Evolutionary conservation across 768 basidiomycete species (phyloP), one percentile per base, ranked within the genome.

Genomic region (Leccinum broughii): DNA sequence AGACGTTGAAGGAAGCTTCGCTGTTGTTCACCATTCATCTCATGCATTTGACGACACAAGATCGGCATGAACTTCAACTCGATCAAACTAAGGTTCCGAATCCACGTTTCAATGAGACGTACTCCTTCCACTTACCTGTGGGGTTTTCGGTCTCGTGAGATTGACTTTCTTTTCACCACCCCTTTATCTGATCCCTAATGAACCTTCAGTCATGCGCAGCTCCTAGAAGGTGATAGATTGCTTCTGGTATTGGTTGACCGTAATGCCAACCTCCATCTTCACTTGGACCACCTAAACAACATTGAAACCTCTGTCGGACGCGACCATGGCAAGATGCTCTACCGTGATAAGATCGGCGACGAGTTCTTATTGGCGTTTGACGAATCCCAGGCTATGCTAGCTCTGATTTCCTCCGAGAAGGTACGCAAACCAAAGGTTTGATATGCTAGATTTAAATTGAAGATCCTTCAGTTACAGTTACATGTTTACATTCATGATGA

Each of bases 401-500:
- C 26, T 26, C 26, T 26, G 26, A 26, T 26, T 26, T 26, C 26
- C 26, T 26, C 26, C 26, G 26, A 26, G 26, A 26, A 26, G 75
- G 83, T 83, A 51, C 9, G 60, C 3, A 34, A 6, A 32, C 6
- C 3, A 4, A 15, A 14, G 9, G 28, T 50, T 9, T 26, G 3
- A 10, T 32, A 26, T 6, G 13, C 49, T 22, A 7, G 8, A 22
- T 32, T 37, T 22, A 34, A 24, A 34, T 39, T 62, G 46, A 70
- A 17, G 9, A 5, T 6, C 22, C 15, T 28, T 20, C 52, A 80
- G 76, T 60, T 77, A 0, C 72, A 73, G 10, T 60, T 86, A 10
- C 73, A 85, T 49, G 67, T 83, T 5, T 84, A 79, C 63, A 65
- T 76, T 20, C 80, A 83, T 41, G 83, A 83, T 56, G 85, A 84